Percentiles rank a stretch among this genome's conserved stretches.
Conservation (phyloP, 2,329 filamentous ascomycete species). For the Fusarium verrucosum region DNA sequence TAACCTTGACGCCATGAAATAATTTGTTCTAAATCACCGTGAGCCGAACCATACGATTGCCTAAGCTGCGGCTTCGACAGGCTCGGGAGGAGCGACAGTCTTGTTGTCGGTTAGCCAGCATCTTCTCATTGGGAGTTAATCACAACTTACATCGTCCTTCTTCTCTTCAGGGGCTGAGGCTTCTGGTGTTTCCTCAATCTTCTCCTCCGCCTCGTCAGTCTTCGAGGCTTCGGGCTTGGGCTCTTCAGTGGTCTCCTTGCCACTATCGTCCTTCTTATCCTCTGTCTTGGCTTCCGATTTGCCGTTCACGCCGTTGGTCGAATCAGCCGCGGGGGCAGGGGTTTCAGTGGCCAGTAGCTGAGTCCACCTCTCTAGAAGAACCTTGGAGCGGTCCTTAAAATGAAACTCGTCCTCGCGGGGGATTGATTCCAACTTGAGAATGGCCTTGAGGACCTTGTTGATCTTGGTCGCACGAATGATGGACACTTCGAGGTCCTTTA, state of each 20-base stretch:
- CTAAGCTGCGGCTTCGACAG: slow-evolving; percentile 52
- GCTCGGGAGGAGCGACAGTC: slow-evolving; percentile 46
- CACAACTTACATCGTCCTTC: slow-evolving; percentile 50
- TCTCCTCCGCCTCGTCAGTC: slow-evolving; percentile 34
- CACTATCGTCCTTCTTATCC: slow-evolving; percentile 54
- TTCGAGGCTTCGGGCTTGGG: slow-evolving; percentile 50
- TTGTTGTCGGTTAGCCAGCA: slow-evolving; percentile 26
- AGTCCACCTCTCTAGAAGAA: slow-evolving; percentile 89
- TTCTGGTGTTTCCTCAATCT: slow-evolving; percentile 23
- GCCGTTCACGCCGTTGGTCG: slow-evolving; percentile 62
- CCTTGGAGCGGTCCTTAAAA: slow-evolving; percentile 85
- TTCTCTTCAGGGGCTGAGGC: slow-evolving; percentile 34
- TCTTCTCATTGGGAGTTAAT: not conserved
- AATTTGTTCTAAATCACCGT: slow-evolving; percentile 39
- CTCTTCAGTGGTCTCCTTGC: slow-evolving; percentile 52
- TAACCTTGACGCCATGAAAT: slow-evolving; percentile 44
- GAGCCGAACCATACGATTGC: slow-evolving; percentile 19
- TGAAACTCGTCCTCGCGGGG: slow-evolving; percentile 88
- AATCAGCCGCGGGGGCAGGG: slow-evolving; percentile 50
- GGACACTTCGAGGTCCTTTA: slow-evolving; percentile 81
- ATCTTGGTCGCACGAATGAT: slow-evolving; percentile 96
- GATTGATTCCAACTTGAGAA: slow-evolving; percentile 86
- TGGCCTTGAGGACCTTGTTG: slow-evolving; percentile 96
- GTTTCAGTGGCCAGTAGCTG: slow-evolving; percentile 75
- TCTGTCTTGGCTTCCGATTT: slow-evolving; percentile 51